These are phyloP conservation scores for Fusarium globosum DNA, from an alignment of 2,329 filamentous ascomycete species.

Conservation along the genomic window DNA sequence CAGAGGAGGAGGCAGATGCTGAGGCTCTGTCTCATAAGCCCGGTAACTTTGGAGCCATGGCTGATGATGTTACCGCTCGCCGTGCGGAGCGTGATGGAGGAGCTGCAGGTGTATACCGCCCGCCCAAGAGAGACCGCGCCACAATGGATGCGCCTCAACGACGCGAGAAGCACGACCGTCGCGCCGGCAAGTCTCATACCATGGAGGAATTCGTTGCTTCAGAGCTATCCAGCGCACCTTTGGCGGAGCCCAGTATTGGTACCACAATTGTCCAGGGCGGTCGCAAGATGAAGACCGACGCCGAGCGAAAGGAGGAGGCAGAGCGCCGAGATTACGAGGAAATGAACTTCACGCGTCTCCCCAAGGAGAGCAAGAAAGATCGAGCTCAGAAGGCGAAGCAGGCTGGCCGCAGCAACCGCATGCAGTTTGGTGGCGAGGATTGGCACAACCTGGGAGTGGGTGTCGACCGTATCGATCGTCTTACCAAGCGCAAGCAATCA, in stretches of 20 bases:
- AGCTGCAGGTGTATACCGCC: constrained; percentile 81
- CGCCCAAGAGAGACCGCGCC: constrained; percentile 88
- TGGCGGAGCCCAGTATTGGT: constrained; percentile 90
- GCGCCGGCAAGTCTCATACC: constrained; percentile 79
- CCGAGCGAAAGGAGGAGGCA: constrained; percentile 79
- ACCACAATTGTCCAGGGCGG: constrained; percentile 86
- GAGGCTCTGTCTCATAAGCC: constrained; percentile 42
- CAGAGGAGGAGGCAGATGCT: constrained; percentile 52
- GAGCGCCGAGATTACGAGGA: constrained; percentile 92
- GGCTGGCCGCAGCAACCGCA: constrained; percentile 61
- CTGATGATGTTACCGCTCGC: constrained; percentile 49
- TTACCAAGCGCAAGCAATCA: constrained; percentile 77
- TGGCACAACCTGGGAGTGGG: constrained; percentile 89
- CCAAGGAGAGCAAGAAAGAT: constrained; percentile 90
- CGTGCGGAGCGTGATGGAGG: constrained; percentile 46
- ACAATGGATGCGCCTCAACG: constrained; percentile 79
- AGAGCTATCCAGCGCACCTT: constrained; percentile 83
- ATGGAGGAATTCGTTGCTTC: constrained; percentile 92
- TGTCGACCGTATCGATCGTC: constrained; percentile 83
- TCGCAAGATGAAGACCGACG: constrained; percentile 79
- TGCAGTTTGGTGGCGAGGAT: constrained; percentile 90
- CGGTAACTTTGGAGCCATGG: constrained; percentile 45
- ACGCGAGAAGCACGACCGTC: constrained; percentile 67
- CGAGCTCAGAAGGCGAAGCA: constrained; percentile 70
- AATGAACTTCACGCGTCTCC: constrained; percentile 87